These are phyloP conservation scores for Soucietia sequanensis DNA, from an alignment of 805 yeast species.

Conservation along the genomic window DNA sequence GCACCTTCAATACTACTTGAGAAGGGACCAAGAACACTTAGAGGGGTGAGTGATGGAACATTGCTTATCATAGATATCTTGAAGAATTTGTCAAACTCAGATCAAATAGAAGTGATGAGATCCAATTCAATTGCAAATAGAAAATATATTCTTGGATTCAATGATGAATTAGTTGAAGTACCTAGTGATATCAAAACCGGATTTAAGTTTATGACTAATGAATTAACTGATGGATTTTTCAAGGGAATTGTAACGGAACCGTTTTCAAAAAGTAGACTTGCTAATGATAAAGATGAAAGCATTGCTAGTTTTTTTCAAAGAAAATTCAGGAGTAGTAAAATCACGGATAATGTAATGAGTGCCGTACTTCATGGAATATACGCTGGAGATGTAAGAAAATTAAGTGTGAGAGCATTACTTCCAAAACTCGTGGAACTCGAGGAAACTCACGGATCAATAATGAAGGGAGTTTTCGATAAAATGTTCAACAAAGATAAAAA, in stretches of 20 bases:
- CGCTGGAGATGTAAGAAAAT: slow-evolving; percentile 63
- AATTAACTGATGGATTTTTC: slow-evolving; percentile 44
- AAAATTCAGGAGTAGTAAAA: slow-evolving; percentile 57
- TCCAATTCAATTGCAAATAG: slow-evolving; percentile 62
- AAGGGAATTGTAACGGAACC: slow-evolving; percentile 52
- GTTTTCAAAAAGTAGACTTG: slow-evolving; percentile 29
- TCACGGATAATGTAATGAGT: slow-evolving; percentile 62
- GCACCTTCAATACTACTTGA: slow-evolving; percentile 49
- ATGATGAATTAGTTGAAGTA: slow-evolving; percentile 50
- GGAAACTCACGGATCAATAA: slow-evolving; percentile 54
- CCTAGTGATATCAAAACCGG: slow-evolving; percentile 43
- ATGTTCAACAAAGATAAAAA: slow-evolving; percentile 13
- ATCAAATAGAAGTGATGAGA: slow-evolving; percentile 59
- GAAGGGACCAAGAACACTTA: slow-evolving; percentile 86
- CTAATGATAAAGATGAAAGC: slow-evolving; percentile 56
- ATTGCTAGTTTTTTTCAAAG: slow-evolving; percentile 65
- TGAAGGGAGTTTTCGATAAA: slow-evolving; percentile 44
- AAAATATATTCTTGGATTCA: slow-evolving; percentile 57
- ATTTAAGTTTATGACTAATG: slow-evolving; percentile 32
- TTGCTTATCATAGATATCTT: slow-evolving; percentile 63
- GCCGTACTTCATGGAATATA: slow-evolving; percentile 88
- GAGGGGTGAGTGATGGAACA: slow-evolving; percentile 82
- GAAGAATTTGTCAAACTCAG: slow-evolving; percentile 43
- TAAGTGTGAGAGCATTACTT: slow-evolving; percentile 66
- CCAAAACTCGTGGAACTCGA: slow-evolving; percentile 59